phyloP scores from a whole-genome alignment of 768 basidiomycete genomes.

The Heimioporus sp. region DNA sequence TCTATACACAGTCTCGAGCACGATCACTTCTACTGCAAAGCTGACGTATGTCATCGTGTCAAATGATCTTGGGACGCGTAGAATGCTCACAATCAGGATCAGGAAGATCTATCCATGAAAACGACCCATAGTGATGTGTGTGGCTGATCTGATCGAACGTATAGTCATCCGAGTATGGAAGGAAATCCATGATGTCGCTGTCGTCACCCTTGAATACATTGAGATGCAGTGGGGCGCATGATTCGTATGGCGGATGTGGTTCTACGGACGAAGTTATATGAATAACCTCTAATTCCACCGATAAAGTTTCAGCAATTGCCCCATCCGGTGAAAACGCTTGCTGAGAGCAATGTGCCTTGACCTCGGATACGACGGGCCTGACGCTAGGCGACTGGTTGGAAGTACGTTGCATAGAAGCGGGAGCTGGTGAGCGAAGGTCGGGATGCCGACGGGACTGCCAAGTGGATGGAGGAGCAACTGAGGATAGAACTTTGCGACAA shows the following conservation, averaged over 20 bases:
- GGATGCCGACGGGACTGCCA: slow-evolving; percentile 14
- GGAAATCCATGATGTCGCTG: slow-evolving; percentile 51
- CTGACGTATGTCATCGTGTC: slow-evolving; percentile 21
- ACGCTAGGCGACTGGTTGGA: background rate
- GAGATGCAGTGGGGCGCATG: slow-evolving; percentile 48
- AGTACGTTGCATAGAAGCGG: background rate
- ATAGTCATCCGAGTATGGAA: slow-evolving; percentile 63
- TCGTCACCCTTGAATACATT: slow-evolving; percentile 59
- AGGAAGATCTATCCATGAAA: slow-evolving; percentile 49
- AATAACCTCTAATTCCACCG: slow-evolving; percentile 16
- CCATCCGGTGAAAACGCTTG: slow-evolving; percentile 17
- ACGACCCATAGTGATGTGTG: slow-evolving; percentile 37
- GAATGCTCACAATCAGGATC: slow-evolving; percentile 42
- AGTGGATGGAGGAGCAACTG: slow-evolving; percentile 13
- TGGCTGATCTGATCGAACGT: slow-evolving; percentile 44
- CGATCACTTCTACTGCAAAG: slow-evolving; percentile 46
- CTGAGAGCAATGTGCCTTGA: slow-evolving; percentile 2
- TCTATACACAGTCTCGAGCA: slow-evolving; percentile 45
- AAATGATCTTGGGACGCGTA: background rate
- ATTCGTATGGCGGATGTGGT: slow-evolving; percentile 48
- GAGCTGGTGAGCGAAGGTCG: slow-evolving; percentile 5
- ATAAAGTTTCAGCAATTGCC: slow-evolving; percentile 4
- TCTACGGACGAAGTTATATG: slow-evolving; percentile 11
- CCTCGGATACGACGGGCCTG: background rate
- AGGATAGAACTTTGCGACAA: slow-evolving; percentile 11